Base-by-base conservation (phyloP, 352 stramenopile species). In the Phytopythium vexans region DNA sequence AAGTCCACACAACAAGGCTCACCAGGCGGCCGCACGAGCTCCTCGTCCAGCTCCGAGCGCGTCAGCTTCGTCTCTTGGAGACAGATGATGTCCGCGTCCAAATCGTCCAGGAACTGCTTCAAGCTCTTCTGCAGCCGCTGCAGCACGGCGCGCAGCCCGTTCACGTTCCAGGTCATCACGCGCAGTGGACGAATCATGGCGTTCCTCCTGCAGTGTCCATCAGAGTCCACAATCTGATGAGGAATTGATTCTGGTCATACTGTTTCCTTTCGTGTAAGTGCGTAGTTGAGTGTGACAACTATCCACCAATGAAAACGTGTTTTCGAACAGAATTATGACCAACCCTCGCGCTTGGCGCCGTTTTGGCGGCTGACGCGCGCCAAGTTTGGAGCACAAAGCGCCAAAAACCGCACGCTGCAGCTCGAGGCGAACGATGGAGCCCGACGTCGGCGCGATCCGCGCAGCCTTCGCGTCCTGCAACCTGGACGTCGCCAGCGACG, bases 31-130 rank as follows among this genome's bases (percentile, higher is more conserved):
- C 82, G 73, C 31, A 81, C 86, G 21, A 94, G 64, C 12, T 92
- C 80, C 41, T 92, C 67, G 35, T 90, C 82, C 11, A 95, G 67
- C 54, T 94, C 86, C 6, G 76, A 83, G 48, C 84, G 83, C 57
- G 86, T 93, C 48, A 89, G 69, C 51, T 95, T 95, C 32, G 86
- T 94, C 64, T 95, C 86, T 60, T 95, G 86, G 55, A 95, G 71
- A 57, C 86, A 95, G 15, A 92, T 56, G 11, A 95, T 73, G 43
- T 93, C 83, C 0, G 83, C 82, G 0, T 81, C 60, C 15, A 92
- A 64, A 9, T 49, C 67, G 34, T 77, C 56, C 32, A 94, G 58
- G 42, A 94, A 73, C 48, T 78, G 54, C 40, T 54, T 52, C 8
- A 89, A 45, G 47, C 42, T 81, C 50, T 73, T 69, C 41, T 75